Evolutionary conservation across 2,329 filamentous ascomycete species (phyloP), one percentile per base, ranked within the genome.

Genomic region (Diplodia sapinea): DNA sequence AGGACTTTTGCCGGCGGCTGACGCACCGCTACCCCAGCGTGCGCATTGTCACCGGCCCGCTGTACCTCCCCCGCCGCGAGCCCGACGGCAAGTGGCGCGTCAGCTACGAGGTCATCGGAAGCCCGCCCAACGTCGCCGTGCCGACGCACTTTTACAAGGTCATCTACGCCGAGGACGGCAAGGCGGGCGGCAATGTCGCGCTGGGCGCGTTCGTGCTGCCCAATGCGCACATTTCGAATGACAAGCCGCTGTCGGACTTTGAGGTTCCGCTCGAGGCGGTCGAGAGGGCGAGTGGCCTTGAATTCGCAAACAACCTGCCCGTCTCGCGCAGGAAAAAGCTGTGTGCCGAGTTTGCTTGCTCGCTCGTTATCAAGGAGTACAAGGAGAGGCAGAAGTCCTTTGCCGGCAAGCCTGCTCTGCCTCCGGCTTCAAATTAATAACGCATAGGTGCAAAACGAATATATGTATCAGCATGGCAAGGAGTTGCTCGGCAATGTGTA

Each of bases 111-210:
- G 91, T 99, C 69, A 97, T 99, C 73, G 95, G 95, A 49, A 91
- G 85, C 77, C 95, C 95, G 71, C 94, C 95, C 8, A 96, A 93
- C 74, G 91, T 99, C 66, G 94, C 95, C 31, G 95, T 99, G 65
- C 95, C 95, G 3, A 99, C 95, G 26, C 95, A 99, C 80, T 99
- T 99, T 82, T 99, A 97, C 87, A 99, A 99, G 84, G 93, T 99
- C 75, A 95, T 99, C 73, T 96, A 95, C 75, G 95, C 92, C 31
- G 95, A 99, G 81, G 93, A 97, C 75, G 91, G 91, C 3, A 80
- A 77, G 68, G 74, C 79, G 2, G 80, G 78, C 11, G 91, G 92
- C 20, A 76, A 76, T 12, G 95, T 99, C 40, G 93, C 93, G 38
- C 82, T 99, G 43, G 95, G 92, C 55, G 95, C 95, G 8, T 99